A percentile compares a stretch with the other conserved stretches of the same genome.
Evolutionary conservation across 257 asterid species (phyloP).

Genomic region (Solanum peruvianum): DNA sequence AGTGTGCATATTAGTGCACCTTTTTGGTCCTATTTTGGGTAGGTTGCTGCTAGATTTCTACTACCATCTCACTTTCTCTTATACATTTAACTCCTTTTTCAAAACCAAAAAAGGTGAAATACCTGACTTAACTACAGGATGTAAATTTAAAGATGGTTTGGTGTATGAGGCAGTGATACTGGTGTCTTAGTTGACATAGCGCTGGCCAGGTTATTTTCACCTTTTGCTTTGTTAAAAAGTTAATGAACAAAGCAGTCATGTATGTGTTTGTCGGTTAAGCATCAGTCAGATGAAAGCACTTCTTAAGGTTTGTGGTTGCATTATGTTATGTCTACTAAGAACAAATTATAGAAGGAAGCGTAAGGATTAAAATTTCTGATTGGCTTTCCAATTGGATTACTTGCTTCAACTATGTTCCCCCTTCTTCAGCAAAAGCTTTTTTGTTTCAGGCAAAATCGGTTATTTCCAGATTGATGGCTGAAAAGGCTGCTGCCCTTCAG

Average conservation of each 20-base stretch:
- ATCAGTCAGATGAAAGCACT: neutral
- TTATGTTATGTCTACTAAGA: neutral
- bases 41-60: neutral
- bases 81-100: neutral
- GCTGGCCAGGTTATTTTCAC: neutral
- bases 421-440: neutral
- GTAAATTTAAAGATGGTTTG: neutral
- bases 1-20: neutral
- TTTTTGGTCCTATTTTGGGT: neutral
- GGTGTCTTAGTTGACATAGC: neutral
- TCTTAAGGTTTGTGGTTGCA: neutral
- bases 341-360: neutral
- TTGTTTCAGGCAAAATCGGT: slow-evolving; percentile 40
- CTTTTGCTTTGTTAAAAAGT: neutral
- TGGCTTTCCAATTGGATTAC: neutral
- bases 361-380: neutral
- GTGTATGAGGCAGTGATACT: neutral
- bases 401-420: neutral
- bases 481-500: slow-evolving; percentile 52
- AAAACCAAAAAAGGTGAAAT: neutral
- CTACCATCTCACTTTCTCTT: neutral
- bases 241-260: neutral
- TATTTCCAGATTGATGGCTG: slow-evolving; percentile 48
- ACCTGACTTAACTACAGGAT: neutral
- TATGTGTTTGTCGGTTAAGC: neutral